phyloP scores from a whole-genome alignment of 495 filamentous ascomycete genomes.

The Schizothecium vesticola region DNA sequence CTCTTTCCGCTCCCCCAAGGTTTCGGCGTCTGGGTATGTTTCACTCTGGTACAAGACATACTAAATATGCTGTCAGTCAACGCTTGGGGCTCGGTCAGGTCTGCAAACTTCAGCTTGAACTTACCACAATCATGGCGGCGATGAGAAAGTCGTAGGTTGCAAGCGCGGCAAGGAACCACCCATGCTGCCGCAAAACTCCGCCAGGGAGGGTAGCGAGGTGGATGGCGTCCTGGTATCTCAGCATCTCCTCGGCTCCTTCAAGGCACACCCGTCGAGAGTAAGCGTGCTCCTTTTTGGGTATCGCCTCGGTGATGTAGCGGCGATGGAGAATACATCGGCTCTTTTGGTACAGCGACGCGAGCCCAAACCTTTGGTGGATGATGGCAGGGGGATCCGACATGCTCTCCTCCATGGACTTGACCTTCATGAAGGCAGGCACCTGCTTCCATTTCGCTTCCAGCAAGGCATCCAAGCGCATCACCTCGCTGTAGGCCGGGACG shows the following conservation, averaged over 20 bases:
- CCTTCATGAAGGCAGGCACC: slow-evolving; percentile 54
- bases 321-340: slow-evolving; percentile 69
- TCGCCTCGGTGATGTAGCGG: slow-evolving; percentile 57
- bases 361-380: slow-evolving; percentile 63
- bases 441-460: slow-evolving; percentile 53
- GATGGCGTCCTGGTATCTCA: slow-evolving; percentile 41
- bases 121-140: slow-evolving; percentile 39
- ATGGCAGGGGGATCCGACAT: slow-evolving; percentile 55
- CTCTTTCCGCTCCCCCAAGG: slow-evolving; percentile 20
- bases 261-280: slow-evolving; percentile 65
- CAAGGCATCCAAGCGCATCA: slow-evolving; percentile 57
- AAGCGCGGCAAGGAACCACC: slow-evolving; percentile 41
- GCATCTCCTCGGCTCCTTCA: slow-evolving; percentile 59
- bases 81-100: not conserved
- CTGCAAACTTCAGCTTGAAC: not conserved
- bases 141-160: slow-evolving; percentile 46
- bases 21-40: slow-evolving; percentile 22
- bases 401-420: slow-evolving; percentile 56
- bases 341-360: slow-evolving; percentile 70
- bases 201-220: slow-evolving; percentile 36
- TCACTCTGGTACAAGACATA: slow-evolving; percentile 37
- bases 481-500: slow-evolving; percentile 54
- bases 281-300: slow-evolving; percentile 54
- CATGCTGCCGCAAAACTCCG: slow-evolving; percentile 30
- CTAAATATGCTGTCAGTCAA: not conserved